Conservation (phyloP, 805 yeast species). For the Monosporozyma servazzii region DNA sequence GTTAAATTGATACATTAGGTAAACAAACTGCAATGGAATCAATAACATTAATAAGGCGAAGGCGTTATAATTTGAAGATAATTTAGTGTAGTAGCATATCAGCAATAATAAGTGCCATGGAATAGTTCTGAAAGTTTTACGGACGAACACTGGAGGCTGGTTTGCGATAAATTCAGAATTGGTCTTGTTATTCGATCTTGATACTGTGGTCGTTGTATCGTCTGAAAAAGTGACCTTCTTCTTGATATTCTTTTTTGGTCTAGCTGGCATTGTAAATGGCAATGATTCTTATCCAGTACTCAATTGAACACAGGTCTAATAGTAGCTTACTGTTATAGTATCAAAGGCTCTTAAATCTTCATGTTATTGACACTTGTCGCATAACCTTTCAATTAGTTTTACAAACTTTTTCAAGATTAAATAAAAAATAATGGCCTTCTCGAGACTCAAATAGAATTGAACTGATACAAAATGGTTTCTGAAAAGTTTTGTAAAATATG, state of each 20-base stretch:
- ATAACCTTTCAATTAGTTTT: constrained; percentile 1
- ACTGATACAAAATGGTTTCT: no score
- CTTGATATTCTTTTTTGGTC: constrained; percentile 13
- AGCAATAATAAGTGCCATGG: constrained; percentile 30
- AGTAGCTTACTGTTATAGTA: neutral
- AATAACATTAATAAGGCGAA: constrained; percentile 22
- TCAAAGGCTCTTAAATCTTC: neutral
- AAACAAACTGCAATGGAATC: constrained; percentile 30
- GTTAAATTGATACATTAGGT: constrained; percentile 30
- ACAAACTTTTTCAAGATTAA: neutral
- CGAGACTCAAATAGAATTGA: neutral
- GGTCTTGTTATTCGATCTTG: constrained; percentile 16
- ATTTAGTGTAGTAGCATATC: constrained; percentile 26
- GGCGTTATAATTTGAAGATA: constrained; percentile 22
- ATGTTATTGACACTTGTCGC: constrained; percentile 4
- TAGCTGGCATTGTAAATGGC: constrained; percentile 14
- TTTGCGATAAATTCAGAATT: constrained; percentile 12
- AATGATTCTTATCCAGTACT: neutral
- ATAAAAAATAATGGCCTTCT: neutral
- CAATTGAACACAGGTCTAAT: neutral
- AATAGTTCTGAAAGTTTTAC: constrained; percentile 20
- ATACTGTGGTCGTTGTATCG: constrained; percentile 22
- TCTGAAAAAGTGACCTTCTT: constrained; percentile 30
- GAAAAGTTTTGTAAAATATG: no score
- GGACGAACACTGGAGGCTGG: constrained; percentile 29